Conservation (phyloP, 2,329 filamentous ascomycete genomes). For the Monosporascus ibericus region DNA sequence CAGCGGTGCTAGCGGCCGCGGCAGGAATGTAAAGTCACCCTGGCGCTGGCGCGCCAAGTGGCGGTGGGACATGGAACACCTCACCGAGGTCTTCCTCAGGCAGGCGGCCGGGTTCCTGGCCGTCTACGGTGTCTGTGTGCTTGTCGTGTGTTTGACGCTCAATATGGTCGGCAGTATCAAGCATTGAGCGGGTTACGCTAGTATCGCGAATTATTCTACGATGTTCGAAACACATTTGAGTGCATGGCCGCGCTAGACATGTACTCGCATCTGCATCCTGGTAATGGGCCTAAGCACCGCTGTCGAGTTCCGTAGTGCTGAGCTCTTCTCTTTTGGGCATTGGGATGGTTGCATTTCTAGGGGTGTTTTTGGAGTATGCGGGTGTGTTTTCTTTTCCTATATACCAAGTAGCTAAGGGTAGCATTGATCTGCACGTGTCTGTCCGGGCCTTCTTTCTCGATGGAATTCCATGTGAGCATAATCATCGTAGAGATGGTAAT, state of each 20-base stretch:
- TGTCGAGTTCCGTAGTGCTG: no score
- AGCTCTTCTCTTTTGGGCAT: no score
- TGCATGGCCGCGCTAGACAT: neutral
- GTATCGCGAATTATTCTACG: neutral
- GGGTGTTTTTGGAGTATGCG: no score
- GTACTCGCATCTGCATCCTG: neutral
- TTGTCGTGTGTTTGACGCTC: conserved; percentile 79
- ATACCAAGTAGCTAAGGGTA: no score
- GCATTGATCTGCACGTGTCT: no score
- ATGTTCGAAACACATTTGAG: no score
- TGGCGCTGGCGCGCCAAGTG: conserved; percentile 51
- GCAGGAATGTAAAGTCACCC: conserved; percentile 30
- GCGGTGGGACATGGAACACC: conserved; percentile 55
- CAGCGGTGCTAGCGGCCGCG: conserved; percentile 28
- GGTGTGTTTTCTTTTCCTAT: no score
- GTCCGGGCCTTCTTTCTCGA: no score
- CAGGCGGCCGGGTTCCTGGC: conserved; percentile 69
- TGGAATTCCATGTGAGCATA: no score
- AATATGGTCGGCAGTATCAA: conserved; percentile 73
- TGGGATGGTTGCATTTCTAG: no score
- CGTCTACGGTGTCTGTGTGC: conserved; percentile 79
- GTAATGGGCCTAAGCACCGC: no score
- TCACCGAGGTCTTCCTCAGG: conserved; percentile 62
- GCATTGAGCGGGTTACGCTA: conserved; percentile 36
- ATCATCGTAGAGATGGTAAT: no score